Base-by-base conservation (phyloP, 2,329 filamentous ascomycete genomes). In the Apiospora arundinis region DNA sequence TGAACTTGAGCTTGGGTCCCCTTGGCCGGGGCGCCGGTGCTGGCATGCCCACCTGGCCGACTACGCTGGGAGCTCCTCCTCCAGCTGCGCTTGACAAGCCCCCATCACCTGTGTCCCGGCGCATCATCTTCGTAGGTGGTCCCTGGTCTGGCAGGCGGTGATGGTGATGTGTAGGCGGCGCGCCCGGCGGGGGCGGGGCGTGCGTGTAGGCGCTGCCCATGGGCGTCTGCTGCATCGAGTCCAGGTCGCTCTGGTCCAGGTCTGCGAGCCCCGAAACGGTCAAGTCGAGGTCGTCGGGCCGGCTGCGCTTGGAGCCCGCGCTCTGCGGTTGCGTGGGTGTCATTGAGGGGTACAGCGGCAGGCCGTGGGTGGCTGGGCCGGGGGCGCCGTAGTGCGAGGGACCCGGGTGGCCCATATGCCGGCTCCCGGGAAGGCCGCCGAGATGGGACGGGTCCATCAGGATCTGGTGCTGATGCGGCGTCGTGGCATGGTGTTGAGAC, bases 1-100 rank as follows among this genome's bases (percentile, higher is more conserved):
- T 97, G 79, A 98, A 98, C 82, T 97, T 97, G 76, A 97, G 87
- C 83, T 97, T 98, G 8, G 95, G 95, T 3, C 94, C 94, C 72
- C 93, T 90, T 12, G 95, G 95, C 76, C 92, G 86, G 69, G 92
- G 89, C 60, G 94, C 95, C 70, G 95, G 95, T 52, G 88, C 83
- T 18, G 95, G 95, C 95, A 97, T 97, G 68, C 95, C 95, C 60
- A 89, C 91, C 79, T 95, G 92, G 56, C 94, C 94, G 69, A 97
- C 94, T 65, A 97, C 92, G 77, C 92, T 96, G n/a, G 93, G 92
- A 44, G 93, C 92, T 11, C 92, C 84, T 83, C 90, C 82, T 69
- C 77, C 79, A 42, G 81, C 32, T 32, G 32, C 81, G 69, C 81
- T 80, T 14, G 83, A 79, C 80, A 84, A 76, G 82, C 79, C 77